A percentile compares a stretch with the other conserved stretches of the same genome.
Evolutionary conservation across 2,329 filamentous ascomycete genomes (phyloP).

Genomic region (Stemphylium vesicarium): DNA sequence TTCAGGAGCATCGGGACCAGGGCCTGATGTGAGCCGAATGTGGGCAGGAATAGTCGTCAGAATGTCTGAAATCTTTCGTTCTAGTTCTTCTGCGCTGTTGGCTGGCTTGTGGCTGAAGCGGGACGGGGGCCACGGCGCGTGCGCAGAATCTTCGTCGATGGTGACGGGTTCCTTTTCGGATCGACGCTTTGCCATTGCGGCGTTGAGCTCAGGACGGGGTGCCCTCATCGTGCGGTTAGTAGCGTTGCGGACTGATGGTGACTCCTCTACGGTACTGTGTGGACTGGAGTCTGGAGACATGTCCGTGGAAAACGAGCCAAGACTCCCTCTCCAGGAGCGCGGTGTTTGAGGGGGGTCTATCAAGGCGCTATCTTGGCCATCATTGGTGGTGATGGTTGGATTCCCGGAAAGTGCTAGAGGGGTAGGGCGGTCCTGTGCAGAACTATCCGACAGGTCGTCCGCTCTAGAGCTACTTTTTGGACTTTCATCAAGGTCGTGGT

Average conservation of each 20-base stretch:
- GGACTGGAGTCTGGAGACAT: slow-evolving; percentile 44
- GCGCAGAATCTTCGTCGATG: slow-evolving; percentile 17
- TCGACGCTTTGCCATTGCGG: slow-evolving; percentile 51
- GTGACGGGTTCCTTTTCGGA: slow-evolving; percentile 49
- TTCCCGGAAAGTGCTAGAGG: slow-evolving; percentile 19
- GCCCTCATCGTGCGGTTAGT: slow-evolving; percentile 34
- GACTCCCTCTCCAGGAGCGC: slow-evolving; percentile 37
- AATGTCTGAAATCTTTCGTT: slow-evolving; percentile 80
- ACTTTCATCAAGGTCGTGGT: slow-evolving; percentile 33
- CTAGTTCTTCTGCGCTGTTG: slow-evolving; percentile 65
- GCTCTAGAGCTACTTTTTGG: slow-evolving; percentile 5
- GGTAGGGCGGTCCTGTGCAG: slow-evolving; percentile 7
- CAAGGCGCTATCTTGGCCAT: slow-evolving; percentile 18
- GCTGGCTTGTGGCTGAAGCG: slow-evolving; percentile 39
- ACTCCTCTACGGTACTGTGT: slow-evolving; percentile 40
- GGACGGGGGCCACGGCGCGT: slow-evolving; percentile 45
- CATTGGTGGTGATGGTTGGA: slow-evolving; percentile 28
- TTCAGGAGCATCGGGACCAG: slow-evolving; percentile 39
- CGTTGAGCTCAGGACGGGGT: slow-evolving; percentile 51
- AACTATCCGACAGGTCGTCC: slow-evolving; percentile 4
- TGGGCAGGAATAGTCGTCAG: slow-evolving; percentile 78
- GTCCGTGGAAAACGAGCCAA: slow-evolving; percentile 39
- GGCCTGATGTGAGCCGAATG: slow-evolving; percentile 69
- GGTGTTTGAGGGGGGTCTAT: slow-evolving; percentile 40
- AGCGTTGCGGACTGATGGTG: slow-evolving; percentile 43